Evolutionary conservation across 805 yeast genomes (phyloP).

Genomic region (Metschnikowia picachoensis): DNA sequence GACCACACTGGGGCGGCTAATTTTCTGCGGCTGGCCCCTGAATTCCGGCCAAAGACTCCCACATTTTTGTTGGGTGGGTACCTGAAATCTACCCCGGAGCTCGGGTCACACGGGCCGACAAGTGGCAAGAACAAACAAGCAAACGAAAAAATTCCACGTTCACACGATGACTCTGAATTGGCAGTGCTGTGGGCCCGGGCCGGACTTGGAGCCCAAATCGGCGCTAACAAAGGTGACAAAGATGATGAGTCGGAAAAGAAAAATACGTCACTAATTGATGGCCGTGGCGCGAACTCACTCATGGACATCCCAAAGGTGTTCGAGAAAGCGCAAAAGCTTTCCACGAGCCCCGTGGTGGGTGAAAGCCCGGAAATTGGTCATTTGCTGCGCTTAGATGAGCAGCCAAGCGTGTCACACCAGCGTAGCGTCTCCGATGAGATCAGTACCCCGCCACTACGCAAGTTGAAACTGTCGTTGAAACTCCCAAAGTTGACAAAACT

Average conservation of each 20-base stretch:
- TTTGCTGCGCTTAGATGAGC: not conserved
- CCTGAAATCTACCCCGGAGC: conserved; percentile 7
- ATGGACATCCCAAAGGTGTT: conserved; percentile 3
- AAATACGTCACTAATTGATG: not conserved
- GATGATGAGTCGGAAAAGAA: no score
- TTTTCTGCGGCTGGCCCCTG: conserved; percentile 5
- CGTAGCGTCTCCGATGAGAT: not conserved
- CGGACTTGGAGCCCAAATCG: not conserved
- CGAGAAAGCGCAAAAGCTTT: not conserved
- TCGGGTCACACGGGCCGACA: not conserved
- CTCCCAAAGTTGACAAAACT: conserved; percentile 20
- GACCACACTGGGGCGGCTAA: not conserved
- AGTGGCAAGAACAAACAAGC: not conserved
- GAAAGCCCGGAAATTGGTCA: not conserved
- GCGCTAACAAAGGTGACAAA: not conserved
- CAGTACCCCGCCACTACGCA: conserved; percentile 14
- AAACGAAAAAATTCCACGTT: not conserved
- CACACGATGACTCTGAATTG: conserved; percentile 6
- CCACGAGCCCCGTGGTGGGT: not conserved
- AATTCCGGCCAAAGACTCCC: not conserved
- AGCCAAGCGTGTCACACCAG: not conserved
- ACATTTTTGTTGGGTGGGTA: not conserved
- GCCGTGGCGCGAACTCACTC: not conserved
- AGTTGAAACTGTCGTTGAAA: conserved; percentile 24
- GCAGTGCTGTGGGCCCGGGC: conserved; percentile 10